A percentile compares a stretch with the other conserved stretches of the same genome.
These are phyloP conservation scores for Shiraia bambusicola DNA, from an alignment of 2,329 filamentous ascomycete genomes.

Conservation along the genomic window DNA sequence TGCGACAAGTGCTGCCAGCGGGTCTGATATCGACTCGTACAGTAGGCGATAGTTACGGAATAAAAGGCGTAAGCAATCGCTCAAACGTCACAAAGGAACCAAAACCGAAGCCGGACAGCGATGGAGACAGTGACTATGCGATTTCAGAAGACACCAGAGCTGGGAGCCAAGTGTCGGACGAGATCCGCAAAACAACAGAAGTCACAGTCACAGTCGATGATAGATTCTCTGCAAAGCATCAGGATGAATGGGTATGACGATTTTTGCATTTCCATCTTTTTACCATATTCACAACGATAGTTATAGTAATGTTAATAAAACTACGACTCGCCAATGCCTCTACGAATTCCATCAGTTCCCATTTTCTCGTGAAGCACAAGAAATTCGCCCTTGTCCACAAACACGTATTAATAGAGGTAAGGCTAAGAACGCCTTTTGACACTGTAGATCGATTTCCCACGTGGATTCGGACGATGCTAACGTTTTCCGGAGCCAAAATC, in stretches of 20 bases:
- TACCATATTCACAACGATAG: neutral
- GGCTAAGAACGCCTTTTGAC: no score
- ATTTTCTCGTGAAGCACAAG: no score
- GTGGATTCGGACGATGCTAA: no score
- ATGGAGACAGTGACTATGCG: slow-evolving; percentile 20
- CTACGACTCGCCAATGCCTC: no score
- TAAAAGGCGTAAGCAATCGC: slow-evolving; percentile 13
- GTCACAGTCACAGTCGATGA: slow-evolving; percentile 13
- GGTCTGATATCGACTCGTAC: slow-evolving; percentile 12
- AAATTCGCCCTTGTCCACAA: no score
- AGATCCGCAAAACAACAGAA: slow-evolving; percentile 19
- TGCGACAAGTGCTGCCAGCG: slow-evolving; percentile 21
- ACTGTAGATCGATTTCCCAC: no score
- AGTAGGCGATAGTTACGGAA: slow-evolving; percentile 19
- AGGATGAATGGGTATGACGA: slow-evolving; percentile 15
- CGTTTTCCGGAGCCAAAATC: no score
- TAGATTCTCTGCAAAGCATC: slow-evolving; percentile 3
- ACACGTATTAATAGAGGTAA: no score
- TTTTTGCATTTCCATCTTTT: neutral
- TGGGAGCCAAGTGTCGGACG: slow-evolving; percentile 1
- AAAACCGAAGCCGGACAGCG: slow-evolving; percentile 9
- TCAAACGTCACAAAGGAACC: slow-evolving; percentile 4
- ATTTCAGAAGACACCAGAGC: slow-evolving; percentile 13
- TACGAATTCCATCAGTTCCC: no score
- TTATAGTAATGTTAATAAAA: no score